Evolutionary conservation across 2,329 filamentous ascomycete genomes (phyloP).

Genomic region (Monascus ruber): DNA sequence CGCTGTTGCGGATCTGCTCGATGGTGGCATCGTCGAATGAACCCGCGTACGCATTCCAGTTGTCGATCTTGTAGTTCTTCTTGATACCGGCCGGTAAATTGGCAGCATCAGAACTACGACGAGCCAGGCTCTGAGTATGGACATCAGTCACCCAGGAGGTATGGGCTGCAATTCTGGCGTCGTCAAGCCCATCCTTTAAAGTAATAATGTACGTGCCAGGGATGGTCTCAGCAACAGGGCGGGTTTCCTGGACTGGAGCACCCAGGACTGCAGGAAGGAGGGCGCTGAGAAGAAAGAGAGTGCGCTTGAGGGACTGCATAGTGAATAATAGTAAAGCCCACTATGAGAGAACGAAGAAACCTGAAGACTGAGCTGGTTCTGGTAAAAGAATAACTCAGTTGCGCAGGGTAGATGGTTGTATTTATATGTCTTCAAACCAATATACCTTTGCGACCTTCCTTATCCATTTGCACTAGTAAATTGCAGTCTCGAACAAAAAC

Average conservation of each 20-base stretch:
- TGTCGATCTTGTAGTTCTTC: conserved; percentile 27
- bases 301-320: conserved; percentile 12
- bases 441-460: no score
- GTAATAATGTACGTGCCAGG: conserved; percentile 16
- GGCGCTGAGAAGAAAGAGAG: conserved; percentile 11
- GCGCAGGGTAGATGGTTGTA: no score
- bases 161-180: background rate
- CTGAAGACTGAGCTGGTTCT: no score
- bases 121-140: background rate
- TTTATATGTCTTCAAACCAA: no score
- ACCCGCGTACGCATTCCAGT: conserved; percentile 30
- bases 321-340: no score
- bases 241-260: conserved; percentile 7
- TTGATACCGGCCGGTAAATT: conserved; percentile 20
- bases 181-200: conserved; percentile 1
- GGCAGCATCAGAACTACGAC: background rate
- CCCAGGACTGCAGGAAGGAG: conserved; percentile 13
- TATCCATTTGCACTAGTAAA: no score
- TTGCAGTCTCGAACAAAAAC: no score
- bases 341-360: no score
- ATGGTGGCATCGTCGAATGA: conserved; percentile 30
- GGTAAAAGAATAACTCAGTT: no score
- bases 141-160: background rate
- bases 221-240: conserved; percentile 3
- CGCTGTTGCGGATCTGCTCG: conserved; percentile 21